phyloP scores from a whole-genome alignment of 768 basidiomycete genomes.

The Lyophyllum atratum region DNA sequence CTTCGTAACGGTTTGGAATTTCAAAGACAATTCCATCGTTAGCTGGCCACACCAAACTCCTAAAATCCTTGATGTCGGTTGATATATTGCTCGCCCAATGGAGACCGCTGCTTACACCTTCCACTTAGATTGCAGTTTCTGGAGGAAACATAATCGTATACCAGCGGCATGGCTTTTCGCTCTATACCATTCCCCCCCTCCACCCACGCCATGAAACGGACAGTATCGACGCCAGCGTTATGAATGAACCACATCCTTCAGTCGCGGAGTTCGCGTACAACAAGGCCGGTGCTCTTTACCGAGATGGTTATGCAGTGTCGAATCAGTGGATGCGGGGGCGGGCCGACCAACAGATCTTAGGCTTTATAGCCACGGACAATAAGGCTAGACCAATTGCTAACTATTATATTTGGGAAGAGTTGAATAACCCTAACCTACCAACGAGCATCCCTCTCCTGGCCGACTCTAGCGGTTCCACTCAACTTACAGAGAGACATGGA shows the following conservation, averaged over 20 bases:
- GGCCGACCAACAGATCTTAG: too few relatives aligned
- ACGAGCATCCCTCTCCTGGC: background rate
- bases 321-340: too few relatives aligned
- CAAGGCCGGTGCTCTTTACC: background rate
- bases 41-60: background rate
- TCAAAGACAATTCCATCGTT: background rate
- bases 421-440: background rate
- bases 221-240: background rate
- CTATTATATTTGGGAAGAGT: background rate
- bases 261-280: background rate
- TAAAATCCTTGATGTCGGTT: background rate
- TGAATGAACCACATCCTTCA: background rate
- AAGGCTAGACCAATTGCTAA: too few relatives aligned
- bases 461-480: background rate
- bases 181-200: background rate
- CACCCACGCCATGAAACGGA: background rate
- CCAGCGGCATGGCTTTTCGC: background rate
- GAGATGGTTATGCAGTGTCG: background rate
- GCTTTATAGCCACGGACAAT: too few relatives aligned
- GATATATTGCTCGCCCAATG: too few relatives aligned
- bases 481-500: background rate
- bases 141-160: background rate
- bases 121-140: background rate
- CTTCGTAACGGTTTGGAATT: constrained; percentile 5
- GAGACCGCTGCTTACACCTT: background rate